Percentiles rank a stretch among this genome's conserved stretches.
These are phyloP conservation scores for Polytrichum commune DNA, from an alignment of 225 moss, liverwort and hornwort genomes.

Conservation along the genomic window DNA sequence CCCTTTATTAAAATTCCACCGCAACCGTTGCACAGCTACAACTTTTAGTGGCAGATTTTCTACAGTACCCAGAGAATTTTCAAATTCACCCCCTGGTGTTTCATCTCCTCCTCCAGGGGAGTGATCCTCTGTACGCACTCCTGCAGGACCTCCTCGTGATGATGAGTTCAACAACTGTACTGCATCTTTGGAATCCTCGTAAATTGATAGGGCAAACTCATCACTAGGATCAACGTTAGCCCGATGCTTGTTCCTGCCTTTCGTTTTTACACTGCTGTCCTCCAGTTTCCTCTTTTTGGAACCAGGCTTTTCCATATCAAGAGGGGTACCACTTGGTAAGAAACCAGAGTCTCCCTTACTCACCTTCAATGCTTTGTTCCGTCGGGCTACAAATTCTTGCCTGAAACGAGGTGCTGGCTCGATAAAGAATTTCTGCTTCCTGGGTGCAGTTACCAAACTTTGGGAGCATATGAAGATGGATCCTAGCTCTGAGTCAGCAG, in stretches of 20 bases:
- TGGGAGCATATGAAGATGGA: slow-evolving; percentile 59
- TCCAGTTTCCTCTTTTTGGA: slow-evolving; percentile 27
- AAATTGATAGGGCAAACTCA: background rate
- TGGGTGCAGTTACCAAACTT: slow-evolving; percentile 31
- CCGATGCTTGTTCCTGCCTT: slow-evolving; percentile 18
- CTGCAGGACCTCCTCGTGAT: background rate
- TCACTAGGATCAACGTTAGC: background rate
- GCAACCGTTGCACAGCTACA: slow-evolving; percentile 75
- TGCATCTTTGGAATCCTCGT: background rate
- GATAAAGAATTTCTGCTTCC: slow-evolving; percentile 37
- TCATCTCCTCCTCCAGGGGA: slow-evolving; percentile 1
- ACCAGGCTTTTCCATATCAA: slow-evolving; percentile 45
- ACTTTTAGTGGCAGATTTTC: slow-evolving; percentile 40
- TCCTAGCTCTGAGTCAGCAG: slow-evolving; percentile 63
- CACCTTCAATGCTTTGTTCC: slow-evolving; percentile 40
- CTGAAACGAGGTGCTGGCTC: slow-evolving; percentile 63
- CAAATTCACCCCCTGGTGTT: slow-evolving; percentile 10
- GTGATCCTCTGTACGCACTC: too few species aligned
- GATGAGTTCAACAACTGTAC: background rate
- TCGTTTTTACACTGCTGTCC: slow-evolving; percentile 16
- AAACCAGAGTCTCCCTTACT: slow-evolving; percentile 31
- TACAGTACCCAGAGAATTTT: slow-evolving; percentile 11
- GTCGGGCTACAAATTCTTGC: slow-evolving; percentile 64
- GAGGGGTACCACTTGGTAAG: slow-evolving; percentile 49
- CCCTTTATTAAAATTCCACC: slow-evolving; percentile 74